Base-by-base conservation (phyloP, 2,329 filamentous ascomycete genomes). In the Hypoxylon sp. region DNA sequence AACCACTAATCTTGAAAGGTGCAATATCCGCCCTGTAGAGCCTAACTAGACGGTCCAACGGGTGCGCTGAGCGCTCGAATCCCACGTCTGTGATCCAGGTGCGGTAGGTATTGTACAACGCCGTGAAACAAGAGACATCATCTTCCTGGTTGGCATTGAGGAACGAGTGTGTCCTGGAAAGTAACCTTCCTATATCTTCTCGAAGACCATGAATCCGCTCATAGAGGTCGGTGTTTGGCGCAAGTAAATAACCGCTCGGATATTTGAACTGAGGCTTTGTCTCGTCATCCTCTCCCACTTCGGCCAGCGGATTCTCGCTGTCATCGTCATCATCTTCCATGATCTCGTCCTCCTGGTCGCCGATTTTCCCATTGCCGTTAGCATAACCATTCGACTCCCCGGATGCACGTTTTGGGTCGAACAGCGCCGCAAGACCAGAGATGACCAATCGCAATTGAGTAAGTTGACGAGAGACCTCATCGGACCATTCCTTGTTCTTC, bases 51-150 rank as follows among this genome's bases (percentile, higher is more conserved):
- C 96, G 88, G 78, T 99, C 96, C 8, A 98, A 84, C 1, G 97
- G 93, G 78, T 98, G 96, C 0, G 96, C 95, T 17, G 95, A 98
- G 66, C 95, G 88, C 81, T 99, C 96, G 67, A 98, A 97, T 17
- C 97, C 96, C 44, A 99, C 94, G 75, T 99, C 96, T 1, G 97
- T 94, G 75, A 99, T 98, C 94, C 94, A 99, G 7, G 93, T 96
- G 47, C 93, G 88, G 79, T 98, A 99, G 1, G 95, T 93, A 21
- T 92, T 92, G 80, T 97, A 99, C 1, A 99, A 82, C 0, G 94
- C 90, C 24, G 94, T 97, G 81, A 99, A 99, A 80, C 94, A 98
- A 15, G 92, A 90, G 0, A 99, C 96, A 77, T 99, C 96, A 76
- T 99, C 96, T 78, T 98, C 93, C 77, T 97, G 94, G 67, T 95